Percentiles rank a stretch among this genome's conserved stretches.
These are phyloP conservation scores for Ligustrum vulgare DNA, from an alignment of 257 asterid species.

Conservation along the genomic window DNA sequence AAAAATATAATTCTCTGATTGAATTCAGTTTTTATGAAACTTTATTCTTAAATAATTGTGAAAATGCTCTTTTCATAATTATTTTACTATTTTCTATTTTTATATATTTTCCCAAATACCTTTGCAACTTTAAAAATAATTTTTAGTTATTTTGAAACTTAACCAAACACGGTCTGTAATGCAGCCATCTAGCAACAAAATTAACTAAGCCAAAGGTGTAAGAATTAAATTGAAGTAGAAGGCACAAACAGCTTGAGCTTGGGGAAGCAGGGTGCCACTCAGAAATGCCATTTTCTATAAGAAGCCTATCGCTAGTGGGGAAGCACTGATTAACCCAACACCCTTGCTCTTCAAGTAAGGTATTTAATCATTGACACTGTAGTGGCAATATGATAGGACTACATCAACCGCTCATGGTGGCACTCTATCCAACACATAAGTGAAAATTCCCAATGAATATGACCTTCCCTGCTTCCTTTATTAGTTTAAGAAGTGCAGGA, in stretches of 20 bases:
- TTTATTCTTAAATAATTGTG: too few relatives aligned
- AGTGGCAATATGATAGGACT: slow-evolving; percentile 91
- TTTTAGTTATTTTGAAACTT: not conserved
- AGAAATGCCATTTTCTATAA: slow-evolving; percentile 86
- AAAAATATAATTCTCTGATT: too few relatives aligned
- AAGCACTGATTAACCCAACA: slow-evolving; percentile 91
- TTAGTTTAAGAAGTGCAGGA: too few relatives aligned
- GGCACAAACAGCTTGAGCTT: slow-evolving; percentile 61
- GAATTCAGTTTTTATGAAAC: too few relatives aligned
- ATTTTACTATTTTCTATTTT: too few relatives aligned
- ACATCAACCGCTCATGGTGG: too few relatives aligned
- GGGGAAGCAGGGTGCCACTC: slow-evolving; percentile 98
- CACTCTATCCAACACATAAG: too few relatives aligned
- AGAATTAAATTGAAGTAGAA: not conserved
- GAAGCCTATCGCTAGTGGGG: slow-evolving; percentile 96
- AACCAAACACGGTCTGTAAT: not conserved
- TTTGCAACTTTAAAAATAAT: not conserved
- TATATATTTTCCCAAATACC: too few relatives aligned
- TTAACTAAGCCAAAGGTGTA: not conserved
- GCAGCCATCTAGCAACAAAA: not conserved
- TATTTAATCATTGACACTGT: slow-evolving; percentile 69
- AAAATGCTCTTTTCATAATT: too few relatives aligned
- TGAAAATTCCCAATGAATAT: too few relatives aligned
- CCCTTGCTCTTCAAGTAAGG: slow-evolving; percentile 98
- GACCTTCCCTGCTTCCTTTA: too few relatives aligned